These are phyloP conservation scores for Nepenthes mirabilis DNA, from an alignment of 148 eudicot genomes.

Conservation along the genomic window DNA sequence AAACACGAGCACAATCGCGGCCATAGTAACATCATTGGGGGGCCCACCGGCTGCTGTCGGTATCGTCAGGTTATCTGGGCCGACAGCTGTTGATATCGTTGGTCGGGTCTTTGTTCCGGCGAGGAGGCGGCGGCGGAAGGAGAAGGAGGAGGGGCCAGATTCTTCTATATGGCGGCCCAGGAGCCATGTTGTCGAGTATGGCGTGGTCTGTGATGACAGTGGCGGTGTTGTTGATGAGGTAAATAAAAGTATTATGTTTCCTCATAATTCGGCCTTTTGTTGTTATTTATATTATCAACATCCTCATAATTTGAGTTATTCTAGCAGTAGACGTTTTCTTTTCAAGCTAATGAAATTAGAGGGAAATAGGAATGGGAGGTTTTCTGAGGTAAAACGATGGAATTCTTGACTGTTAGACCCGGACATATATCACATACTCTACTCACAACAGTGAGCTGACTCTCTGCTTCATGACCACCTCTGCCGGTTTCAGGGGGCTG, in stretches of 20 bases:
- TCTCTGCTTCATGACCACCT: too few species aligned
- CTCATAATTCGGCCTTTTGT: too few species aligned
- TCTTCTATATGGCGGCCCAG: slow-evolving; percentile 48
- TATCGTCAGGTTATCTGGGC: slow-evolving; percentile 85
- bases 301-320: neutral
- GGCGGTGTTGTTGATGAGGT: slow-evolving; percentile 91
- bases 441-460: too few species aligned
- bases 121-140: slow-evolving; percentile 17
- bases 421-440: too few species aligned
- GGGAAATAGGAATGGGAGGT: neutral
- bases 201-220: slow-evolving; percentile 43
- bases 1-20: slow-evolving; percentile 63
- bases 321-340: too few species aligned
- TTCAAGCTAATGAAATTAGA: neutral
- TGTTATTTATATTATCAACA: too few species aligned
- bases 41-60: slow-evolving; percentile 95
- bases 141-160: slow-evolving; percentile 3
- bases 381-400: too few species aligned
- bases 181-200: slow-evolving; percentile 87
- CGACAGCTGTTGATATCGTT: slow-evolving; percentile 53
- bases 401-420: too few species aligned
- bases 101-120: slow-evolving; percentile 39
- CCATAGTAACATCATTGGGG: slow-evolving; percentile 90
- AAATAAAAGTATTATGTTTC: neutral
- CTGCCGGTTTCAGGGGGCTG: too few species aligned